Conservation (phyloP, 768 basidiomycete genomes). For the Boletus speciosus region DNA sequence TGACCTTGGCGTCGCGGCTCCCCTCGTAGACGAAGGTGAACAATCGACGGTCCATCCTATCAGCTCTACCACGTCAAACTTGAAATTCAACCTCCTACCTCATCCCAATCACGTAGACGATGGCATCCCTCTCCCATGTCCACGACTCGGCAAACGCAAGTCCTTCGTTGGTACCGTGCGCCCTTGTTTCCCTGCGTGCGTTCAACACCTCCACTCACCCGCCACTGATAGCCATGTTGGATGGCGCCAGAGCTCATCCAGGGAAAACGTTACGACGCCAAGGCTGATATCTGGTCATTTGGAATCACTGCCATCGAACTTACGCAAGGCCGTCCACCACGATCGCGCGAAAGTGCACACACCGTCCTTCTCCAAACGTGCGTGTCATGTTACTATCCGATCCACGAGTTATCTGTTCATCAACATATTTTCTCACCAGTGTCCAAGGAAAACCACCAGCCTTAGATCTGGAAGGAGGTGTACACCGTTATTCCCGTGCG, state of each 20-base stretch:
- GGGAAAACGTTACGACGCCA: slow-evolving; percentile 77
- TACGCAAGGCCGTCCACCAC: slow-evolving; percentile 83
- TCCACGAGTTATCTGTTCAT: neutral
- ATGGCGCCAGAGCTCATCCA: slow-evolving; percentile 95
- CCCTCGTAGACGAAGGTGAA: slow-evolving; percentile 65
- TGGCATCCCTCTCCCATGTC: slow-evolving; percentile 26
- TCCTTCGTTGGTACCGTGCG: slow-evolving; percentile 89
- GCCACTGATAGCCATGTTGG: slow-evolving; percentile 70
- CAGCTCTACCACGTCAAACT: slow-evolving; percentile 26
- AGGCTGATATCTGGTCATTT: slow-evolving; percentile 95
- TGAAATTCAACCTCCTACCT: slow-evolving; percentile 35
- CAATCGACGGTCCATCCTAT: slow-evolving; percentile 31
- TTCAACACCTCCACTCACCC: neutral
- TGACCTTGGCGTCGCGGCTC: slow-evolving; percentile 89
- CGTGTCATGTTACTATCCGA: slow-evolving; percentile 17
- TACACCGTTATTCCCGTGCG: slow-evolving; percentile 69
- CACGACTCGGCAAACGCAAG: slow-evolving; percentile 71
- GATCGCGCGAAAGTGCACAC: slow-evolving; percentile 70
- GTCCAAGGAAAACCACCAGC: slow-evolving; percentile 77
- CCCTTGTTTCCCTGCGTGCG: slow-evolving; percentile 1
- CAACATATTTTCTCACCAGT: slow-evolving; percentile 31
- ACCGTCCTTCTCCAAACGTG: slow-evolving; percentile 74
- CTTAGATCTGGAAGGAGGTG: slow-evolving; percentile 68
- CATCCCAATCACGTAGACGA: slow-evolving; percentile 1
- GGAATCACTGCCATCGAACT: slow-evolving; percentile 94